Evolutionary conservation across 257 asterid species (phyloP).

Genomic region (Coffea canephora): DNA sequence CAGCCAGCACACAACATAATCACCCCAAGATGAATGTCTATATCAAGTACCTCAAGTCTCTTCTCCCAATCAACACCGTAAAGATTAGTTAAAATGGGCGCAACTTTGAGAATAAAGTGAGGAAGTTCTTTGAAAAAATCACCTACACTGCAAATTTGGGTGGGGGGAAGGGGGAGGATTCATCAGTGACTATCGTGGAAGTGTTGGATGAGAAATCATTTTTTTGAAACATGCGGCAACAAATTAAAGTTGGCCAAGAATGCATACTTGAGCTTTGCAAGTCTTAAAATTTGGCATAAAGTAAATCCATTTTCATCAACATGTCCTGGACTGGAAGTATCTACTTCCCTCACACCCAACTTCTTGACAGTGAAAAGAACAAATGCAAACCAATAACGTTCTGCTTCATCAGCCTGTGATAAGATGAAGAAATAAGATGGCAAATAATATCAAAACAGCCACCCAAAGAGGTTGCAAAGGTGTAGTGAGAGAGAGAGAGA

Average conservation of each 20-base stretch:
- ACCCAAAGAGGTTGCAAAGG: neutral
- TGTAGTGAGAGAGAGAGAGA: too few species aligned
- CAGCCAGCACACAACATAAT: neutral
- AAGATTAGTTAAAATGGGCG: slow-evolving; percentile 55
- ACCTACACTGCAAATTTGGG: slow-evolving; percentile 46
- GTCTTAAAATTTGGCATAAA: slow-evolving; percentile 68
- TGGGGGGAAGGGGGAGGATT: slow-evolving; percentile 6
- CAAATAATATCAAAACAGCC: neutral
- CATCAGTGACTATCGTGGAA: neutral
- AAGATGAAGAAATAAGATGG: slow-evolving; percentile 14
- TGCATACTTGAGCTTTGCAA: slow-evolving; percentile 69
- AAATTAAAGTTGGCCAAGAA: neutral
- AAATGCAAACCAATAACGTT: slow-evolving; percentile 84
- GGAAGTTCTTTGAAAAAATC: slow-evolving; percentile 87
- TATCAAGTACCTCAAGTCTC: slow-evolving; percentile 73
- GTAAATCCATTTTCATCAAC: slow-evolving; percentile 47
- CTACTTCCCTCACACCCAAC: slow-evolving; percentile 38
- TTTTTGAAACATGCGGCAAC: neutral
- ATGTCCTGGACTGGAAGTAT: slow-evolving; percentile 28
- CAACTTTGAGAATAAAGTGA: slow-evolving; percentile 77
- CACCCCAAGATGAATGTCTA: neutral
- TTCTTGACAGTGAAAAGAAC: slow-evolving; percentile 64
- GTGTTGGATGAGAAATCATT: too few species aligned
- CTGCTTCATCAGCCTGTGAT: slow-evolving; percentile 78
- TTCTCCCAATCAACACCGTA: slow-evolving; percentile 89